These are phyloP conservation scores for Phenoliferia sp. DNA, from an alignment of 1,284 basidiomycete species.

Conservation along the genomic window DNA sequence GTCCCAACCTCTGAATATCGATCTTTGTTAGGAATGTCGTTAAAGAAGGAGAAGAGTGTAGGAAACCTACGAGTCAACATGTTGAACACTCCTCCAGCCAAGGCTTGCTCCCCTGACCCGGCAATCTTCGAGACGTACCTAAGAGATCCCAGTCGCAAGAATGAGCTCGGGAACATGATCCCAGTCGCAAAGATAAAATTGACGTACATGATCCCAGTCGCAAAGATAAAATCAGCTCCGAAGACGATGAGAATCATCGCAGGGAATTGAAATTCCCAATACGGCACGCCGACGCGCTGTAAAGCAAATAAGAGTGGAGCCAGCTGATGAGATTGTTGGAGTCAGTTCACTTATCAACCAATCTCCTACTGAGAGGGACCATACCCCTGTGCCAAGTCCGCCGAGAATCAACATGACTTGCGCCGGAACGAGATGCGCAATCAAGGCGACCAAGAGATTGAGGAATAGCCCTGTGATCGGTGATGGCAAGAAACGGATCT, in stretches of 20 bases:
- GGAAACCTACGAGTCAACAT: slow-evolving; percentile 16
- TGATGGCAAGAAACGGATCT: slow-evolving; percentile 73
- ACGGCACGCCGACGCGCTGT: slow-evolving; percentile 57
- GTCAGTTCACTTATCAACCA: too few species aligned
- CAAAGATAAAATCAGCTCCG: neutral
- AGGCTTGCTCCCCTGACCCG: slow-evolving; percentile 23
- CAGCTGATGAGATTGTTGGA: slow-evolving; percentile 16
- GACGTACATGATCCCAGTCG: neutral
- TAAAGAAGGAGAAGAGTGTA: neutral
- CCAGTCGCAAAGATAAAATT: slow-evolving; percentile 26
- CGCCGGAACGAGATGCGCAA: slow-evolving; percentile 23
- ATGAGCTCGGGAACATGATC: slow-evolving; percentile 20
- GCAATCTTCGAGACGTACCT: slow-evolving; percentile 30
- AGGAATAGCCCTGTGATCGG: slow-evolving; percentile 41
- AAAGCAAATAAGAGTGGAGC: slow-evolving; percentile 69
- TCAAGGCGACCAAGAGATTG: slow-evolving; percentile 27
- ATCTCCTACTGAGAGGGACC: neutral
- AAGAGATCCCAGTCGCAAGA: slow-evolving; percentile 20
- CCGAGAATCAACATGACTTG: slow-evolving; percentile 37
- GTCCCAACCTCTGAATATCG: slow-evolving; percentile 25
- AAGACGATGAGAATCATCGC: slow-evolving; percentile 54
- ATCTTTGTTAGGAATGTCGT: neutral
- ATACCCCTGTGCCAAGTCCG: slow-evolving; percentile 51
- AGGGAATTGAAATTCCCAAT: slow-evolving; percentile 78
- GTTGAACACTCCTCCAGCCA: slow-evolving; percentile 29